Base-by-base conservation (phyloP, 163 green algal species). In the Coccomyxa subellipsoidea region DNA sequence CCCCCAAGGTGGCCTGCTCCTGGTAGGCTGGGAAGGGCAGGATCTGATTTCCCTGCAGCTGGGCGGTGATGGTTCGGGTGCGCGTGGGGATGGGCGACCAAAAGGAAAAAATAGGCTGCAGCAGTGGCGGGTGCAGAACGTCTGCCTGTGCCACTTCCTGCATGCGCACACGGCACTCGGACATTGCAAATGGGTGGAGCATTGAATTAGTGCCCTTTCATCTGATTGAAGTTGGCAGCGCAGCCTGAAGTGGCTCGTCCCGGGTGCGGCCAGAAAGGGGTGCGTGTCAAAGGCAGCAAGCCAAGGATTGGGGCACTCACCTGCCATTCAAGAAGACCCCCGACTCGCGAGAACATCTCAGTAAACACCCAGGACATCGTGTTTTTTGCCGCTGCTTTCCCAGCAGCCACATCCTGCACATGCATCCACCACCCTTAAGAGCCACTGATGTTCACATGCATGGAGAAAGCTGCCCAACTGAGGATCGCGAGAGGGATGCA, bases 71-170 rank as follows among this genome's bases (percentile, higher is more conserved):
- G 8, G 34, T 77, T n/a, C 34, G 32, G 2, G 70, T 77, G 70
- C 70, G 70, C 32, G 34, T 38, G 27, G 70, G 70, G 25, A 77
- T 77, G 31, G 32, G 32, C 34, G 70, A 77, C 70, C 32, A 38
- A 12, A 77, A 77, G 32, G 70, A 47, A 27, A 47, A 40, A 31
- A 77, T 34, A n/a, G 70, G 70, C 32, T 38, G 32, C 70, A 40
- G 32, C 70, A 77, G 70, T 34, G 70, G 70, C 70, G 34, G 32
- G 3, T 40, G 70, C 70, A 77, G 70, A 31, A 77, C 70, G 32
- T 77, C 70, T 34, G 70, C 70, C 34, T 77, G 70, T 39, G 70
- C 9, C 32, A 77, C 70, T 31, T 12, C 31, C 70, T 77, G 70
- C 25, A 36, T 66, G 47, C 47, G 47, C 47, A 66, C 12, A 66